Evolutionary conservation across 202 grass and related monocot species (phyloP).

Genomic region (Schoenoplectus tabernaemontani): DNA sequence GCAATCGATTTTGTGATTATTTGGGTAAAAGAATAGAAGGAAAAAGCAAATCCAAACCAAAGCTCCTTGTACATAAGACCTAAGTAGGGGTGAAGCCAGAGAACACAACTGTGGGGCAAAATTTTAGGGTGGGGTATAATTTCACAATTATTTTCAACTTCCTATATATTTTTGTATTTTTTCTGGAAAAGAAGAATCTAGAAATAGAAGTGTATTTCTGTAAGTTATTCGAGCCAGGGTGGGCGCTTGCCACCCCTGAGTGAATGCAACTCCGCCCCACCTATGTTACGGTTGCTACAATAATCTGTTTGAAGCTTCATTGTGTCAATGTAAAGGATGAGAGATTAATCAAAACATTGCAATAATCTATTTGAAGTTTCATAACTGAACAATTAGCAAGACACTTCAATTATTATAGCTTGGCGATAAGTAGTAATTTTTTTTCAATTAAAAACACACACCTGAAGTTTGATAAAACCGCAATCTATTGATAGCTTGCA

Average conservation of each 20-base stretch:
- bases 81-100: too few relatives aligned
- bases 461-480: slow-evolving; percentile 94
- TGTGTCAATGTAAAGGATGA: not conserved
- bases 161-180: too few relatives aligned
- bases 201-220: too few relatives aligned
- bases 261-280: too few relatives aligned
- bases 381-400: not conserved
- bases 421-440: not conserved
- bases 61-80: not conserved
- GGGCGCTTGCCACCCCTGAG: too few relatives aligned
- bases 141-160: too few relatives aligned
- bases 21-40: not conserved
- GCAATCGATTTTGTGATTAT: not conserved
- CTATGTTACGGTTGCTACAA: not conserved
- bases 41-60: not conserved
- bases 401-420: not conserved
- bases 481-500: slow-evolving; percentile 86
- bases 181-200: too few relatives aligned
- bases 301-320: too few relatives aligned
- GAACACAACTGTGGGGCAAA: too few relatives aligned
- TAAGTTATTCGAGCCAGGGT: too few relatives aligned
- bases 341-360: not conserved
- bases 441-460: slow-evolving; percentile 29
- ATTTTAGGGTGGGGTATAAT: too few relatives aligned
- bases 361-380: not conserved